These are phyloP conservation scores for Picea abies DNA, from an alignment of 83 land plant genomes.

Conservation along the genomic window DNA sequence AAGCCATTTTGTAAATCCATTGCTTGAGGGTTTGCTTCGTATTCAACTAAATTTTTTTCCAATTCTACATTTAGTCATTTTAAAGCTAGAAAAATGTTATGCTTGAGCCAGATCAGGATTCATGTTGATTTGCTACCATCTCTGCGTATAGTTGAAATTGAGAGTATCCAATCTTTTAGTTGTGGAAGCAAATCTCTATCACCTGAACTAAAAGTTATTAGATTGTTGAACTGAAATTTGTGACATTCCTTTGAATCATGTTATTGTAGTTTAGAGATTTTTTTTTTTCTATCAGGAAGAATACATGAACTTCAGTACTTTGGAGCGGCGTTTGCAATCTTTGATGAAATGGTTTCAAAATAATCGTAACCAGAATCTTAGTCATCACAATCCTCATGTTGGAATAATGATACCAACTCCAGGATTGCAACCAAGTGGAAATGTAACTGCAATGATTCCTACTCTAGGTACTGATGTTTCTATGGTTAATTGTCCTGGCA, in stretches of 20 bases:
- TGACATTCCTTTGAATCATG: background rate
- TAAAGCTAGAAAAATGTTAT: too few species aligned
- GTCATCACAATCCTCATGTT: constrained; percentile 23
- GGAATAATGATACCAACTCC: constrained; percentile 73
- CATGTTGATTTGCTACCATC: too few species aligned
- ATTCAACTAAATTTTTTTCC: too few species aligned
- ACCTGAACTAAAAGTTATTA: background rate
- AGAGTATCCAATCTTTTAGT: background rate
- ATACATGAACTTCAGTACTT: constrained; percentile 54
- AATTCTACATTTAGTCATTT: too few species aligned
- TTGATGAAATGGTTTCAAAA: constrained; percentile 31
- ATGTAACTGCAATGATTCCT: constrained; percentile 27
- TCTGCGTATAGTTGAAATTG: background rate
- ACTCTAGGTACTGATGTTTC: constrained; percentile 38
- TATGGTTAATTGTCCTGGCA: constrained; percentile 21
- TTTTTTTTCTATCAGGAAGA: constrained; percentile 58
- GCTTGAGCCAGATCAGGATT: too few species aligned
- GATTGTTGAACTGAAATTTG: background rate
- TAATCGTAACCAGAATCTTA: constrained; percentile 29
- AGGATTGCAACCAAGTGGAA: constrained; percentile 47
- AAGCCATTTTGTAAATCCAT: too few species aligned
- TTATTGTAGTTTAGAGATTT: background rate
- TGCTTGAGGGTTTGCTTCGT: too few species aligned
- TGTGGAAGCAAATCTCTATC: background rate
- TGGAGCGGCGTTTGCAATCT: constrained; percentile 61